Percentiles rank a stretch among this genome's conserved stretches.
Evolutionary conservation across 1,284 basidiomycete genomes (phyloP).

Genomic region (Apiotrichum gracile): DNA sequence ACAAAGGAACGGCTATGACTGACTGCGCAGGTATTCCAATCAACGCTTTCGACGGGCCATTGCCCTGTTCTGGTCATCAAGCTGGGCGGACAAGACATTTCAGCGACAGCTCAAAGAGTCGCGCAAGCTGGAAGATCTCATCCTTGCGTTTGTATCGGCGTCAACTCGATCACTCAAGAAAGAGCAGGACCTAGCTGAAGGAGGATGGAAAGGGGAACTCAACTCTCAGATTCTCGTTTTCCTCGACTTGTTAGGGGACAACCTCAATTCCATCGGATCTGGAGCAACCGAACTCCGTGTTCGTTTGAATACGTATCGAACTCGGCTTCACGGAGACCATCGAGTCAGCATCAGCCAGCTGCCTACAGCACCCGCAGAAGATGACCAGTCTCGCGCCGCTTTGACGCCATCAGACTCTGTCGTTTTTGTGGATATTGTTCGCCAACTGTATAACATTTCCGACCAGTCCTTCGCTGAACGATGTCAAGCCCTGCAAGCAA

Average conservation of each 20-base stretch:
- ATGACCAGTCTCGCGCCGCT: neutral
- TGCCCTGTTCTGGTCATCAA: conserved; percentile 76
- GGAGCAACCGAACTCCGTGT: conserved; percentile 69
- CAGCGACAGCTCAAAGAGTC: conserved; percentile 89
- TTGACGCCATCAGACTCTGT: neutral
- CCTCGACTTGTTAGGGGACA: conserved; percentile 76
- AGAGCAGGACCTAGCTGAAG: conserved; percentile 58
- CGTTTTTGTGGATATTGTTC: conserved; percentile 28
- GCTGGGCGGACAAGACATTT: conserved; percentile 76
- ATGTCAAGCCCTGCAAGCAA: conserved; percentile 12
- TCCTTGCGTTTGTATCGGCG: conserved; percentile 88
- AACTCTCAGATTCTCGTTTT: conserved; percentile 86
- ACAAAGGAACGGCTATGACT: neutral
- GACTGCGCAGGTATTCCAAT: conserved; percentile 64
- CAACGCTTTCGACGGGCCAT: conserved; percentile 79
- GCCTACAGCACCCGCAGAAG: neutral
- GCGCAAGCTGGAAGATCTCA: conserved; percentile 93
- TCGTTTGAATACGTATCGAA: conserved; percentile 9
- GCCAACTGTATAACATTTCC: conserved; percentile 31
- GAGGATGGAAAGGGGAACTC: conserved; percentile 87
- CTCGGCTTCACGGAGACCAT: conserved; percentile 7
- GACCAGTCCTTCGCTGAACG: conserved; percentile 11
- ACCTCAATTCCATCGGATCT: conserved; percentile 63
- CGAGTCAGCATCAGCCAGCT: neutral
- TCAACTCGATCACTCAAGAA: conserved; percentile 80